Base-by-base conservation (phyloP, 2,329 filamentous ascomycete species). In the Pseudogymnoascus sp. region DNA sequence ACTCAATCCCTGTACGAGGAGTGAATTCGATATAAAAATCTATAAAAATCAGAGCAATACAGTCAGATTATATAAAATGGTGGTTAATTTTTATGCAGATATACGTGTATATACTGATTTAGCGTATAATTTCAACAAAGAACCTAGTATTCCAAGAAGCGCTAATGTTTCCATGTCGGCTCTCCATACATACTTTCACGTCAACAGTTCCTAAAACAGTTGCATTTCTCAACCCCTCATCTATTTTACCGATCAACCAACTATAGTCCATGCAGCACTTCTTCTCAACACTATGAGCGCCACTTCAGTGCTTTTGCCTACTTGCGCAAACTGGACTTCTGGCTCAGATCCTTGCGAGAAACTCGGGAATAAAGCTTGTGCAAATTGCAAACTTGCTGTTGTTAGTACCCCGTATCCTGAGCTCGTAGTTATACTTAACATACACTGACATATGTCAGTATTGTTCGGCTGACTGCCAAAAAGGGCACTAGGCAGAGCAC, bases 401-500 rank as follows among this genome's bases (percentile, higher is more conserved):
- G 61, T 61, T 35, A 61, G 61, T 38, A 42, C 27, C n/a, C 38
- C 27, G 31, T 25, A 15, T 4, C 58, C 44, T 31, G 13, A 38
- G 58, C 44, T 31, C 29, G 29, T 15, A 27, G 42, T n/a, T 7
- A 51, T 48, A 15, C 7, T 51, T 51, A 10, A 29, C n/a, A 29
- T 13, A 51, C 13, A 61, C 59, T 61, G 29, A 61, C 33, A 38
- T 9, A 42, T 31, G 9, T 59, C 59, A 66, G 65, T 66, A 66
- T 58, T 66, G 65, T 51, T 58, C 35, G 4, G 4, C 12, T 9
- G 29, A 62, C 27, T 66, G 64, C 33, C 64, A 65, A 63, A 62
- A 63, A 44, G 29, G 59, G 12, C 64, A 66, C 48, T 66, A 63
- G 65, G n/a, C 41, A 35, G 42, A 55, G 31, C 65, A 66, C 60